phyloP scores from a whole-genome alignment of 2,329 filamentous ascomycete genomes.

The Colletotrichum salicis region DNA sequence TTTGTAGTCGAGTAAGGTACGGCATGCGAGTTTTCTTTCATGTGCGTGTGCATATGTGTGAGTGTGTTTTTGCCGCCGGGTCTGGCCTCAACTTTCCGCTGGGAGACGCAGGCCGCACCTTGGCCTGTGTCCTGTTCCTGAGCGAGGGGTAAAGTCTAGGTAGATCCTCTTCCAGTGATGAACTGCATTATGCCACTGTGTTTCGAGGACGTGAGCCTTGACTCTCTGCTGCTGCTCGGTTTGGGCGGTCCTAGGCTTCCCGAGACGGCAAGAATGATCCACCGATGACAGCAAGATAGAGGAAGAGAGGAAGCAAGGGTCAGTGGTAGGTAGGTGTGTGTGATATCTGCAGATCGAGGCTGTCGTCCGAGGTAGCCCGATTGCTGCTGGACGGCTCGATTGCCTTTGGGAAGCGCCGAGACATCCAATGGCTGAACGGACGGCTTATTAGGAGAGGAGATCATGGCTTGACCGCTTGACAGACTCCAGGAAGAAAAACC shows the following conservation, averaged over 20 bases:
- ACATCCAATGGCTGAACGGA: not conserved
- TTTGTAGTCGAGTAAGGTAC: not conserved
- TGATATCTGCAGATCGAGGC: slow-evolving; percentile 3
- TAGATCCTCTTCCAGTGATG: not conserved
- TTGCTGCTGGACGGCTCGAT: not conserved
- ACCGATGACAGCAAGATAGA: not conserved
- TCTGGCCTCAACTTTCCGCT: slow-evolving; percentile 12
- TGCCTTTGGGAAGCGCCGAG: not conserved
- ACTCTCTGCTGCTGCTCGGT: slow-evolving; percentile 15
- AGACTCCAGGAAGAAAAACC: not conserved
- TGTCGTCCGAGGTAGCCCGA: slow-evolving; percentile 14
- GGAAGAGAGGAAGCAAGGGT: not conserved
- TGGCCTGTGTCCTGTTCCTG: slow-evolving; percentile 9
- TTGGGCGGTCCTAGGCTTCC: slow-evolving; percentile 9
- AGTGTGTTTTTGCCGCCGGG: not conserved
- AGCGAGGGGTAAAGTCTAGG: slow-evolving; percentile 1
- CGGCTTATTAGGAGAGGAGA: not conserved
- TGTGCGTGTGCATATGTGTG: not conserved
- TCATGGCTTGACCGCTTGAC: not conserved
- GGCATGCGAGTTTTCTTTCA: not conserved
- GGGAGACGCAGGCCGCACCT: not conserved
- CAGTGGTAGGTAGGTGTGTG: not conserved
- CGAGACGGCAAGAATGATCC: slow-evolving; percentile 10
- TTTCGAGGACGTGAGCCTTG: slow-evolving; percentile 23
- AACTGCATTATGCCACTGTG: slow-evolving; percentile 18